These are phyloP conservation scores for Didymosphaeria variabile DNA, from an alignment of 2,329 filamentous ascomycete species.

Conservation along the genomic window DNA sequence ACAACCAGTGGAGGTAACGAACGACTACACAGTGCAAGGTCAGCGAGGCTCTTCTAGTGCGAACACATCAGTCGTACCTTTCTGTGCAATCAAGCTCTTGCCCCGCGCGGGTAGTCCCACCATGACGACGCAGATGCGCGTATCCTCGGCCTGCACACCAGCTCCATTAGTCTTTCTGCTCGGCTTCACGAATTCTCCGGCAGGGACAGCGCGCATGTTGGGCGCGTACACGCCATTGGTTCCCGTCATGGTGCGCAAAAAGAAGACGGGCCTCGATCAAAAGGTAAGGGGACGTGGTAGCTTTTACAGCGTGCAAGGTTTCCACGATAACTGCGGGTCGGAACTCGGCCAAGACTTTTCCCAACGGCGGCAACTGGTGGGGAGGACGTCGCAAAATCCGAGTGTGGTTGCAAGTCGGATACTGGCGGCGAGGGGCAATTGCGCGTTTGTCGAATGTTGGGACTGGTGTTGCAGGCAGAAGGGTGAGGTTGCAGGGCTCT, in stretches of 20 bases:
- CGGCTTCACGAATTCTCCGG: constrained; percentile 56
- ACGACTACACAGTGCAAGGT: constrained; percentile 44
- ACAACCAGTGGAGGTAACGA: constrained; percentile 95
- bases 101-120: constrained; percentile 94
- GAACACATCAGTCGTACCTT: constrained; percentile 68
- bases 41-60: constrained; percentile 15
- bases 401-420: not conserved
- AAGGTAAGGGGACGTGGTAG: constrained; percentile 25
- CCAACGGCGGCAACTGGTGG: constrained; percentile 35
- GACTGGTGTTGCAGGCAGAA: not conserved
- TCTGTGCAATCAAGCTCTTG: constrained; percentile 97
- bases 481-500: constrained; percentile 13
- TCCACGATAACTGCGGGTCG: constrained; percentile 34
- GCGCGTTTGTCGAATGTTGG: not conserved
- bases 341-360: constrained; percentile 42
- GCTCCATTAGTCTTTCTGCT: constrained; percentile 64
- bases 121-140: constrained; percentile 98
- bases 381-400: constrained; percentile 26
- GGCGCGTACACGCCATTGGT: constrained; percentile 50
- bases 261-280: constrained; percentile 39
- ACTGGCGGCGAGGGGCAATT: constrained; percentile 7
- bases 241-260: constrained; percentile 37
- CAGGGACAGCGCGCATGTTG: constrained; percentile 51
- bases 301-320: constrained; percentile 18
- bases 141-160: constrained; percentile 90